A percentile compares a stretch with the other conserved stretches of the same genome.
phyloP scores from a whole-genome alignment of 148 eudicot species.

The Silene uniflora region DNA sequence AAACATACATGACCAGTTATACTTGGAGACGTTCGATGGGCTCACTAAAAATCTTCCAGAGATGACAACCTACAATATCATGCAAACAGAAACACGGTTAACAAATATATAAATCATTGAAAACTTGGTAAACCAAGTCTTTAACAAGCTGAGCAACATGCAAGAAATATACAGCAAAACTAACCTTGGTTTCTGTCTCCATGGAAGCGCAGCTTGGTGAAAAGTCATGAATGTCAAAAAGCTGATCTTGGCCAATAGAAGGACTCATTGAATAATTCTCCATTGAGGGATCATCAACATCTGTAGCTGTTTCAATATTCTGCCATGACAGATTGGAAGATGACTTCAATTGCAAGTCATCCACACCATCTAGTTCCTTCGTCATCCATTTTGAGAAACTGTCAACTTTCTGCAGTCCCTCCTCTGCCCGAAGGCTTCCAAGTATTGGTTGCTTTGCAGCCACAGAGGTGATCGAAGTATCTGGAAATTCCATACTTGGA shows the following conservation, averaged over 20 bases:
- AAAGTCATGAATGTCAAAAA: constrained; percentile 55
- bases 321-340: constrained; percentile 52
- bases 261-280: constrained; percentile 52
- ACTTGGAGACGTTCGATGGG: constrained; percentile 49
- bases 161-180: not conserved
- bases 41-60: constrained; percentile 76
- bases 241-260: constrained; percentile 65
- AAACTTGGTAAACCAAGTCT: not conserved
- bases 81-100: constrained; percentile 7
- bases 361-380: constrained; percentile 52
- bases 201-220: constrained; percentile 54
- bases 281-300: constrained; percentile 44
- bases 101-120: not conserved
- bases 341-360: constrained; percentile 44
- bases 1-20: constrained; percentile 91
- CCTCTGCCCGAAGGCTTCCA: constrained; percentile 35
- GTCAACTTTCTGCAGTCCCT: constrained; percentile 58
- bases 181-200: constrained; percentile 48
- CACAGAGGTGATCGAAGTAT: constrained; percentile 21
- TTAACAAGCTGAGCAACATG: not conserved
- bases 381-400: constrained; percentile 66
- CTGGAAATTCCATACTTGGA: constrained; percentile 25
- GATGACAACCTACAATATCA: constrained; percentile 54
- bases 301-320: constrained; percentile 38
- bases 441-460: constrained; percentile 34